Evolutionary conservation across 176 grass and related monocot species (phyloP), one percentile per base, ranked within the genome.

Genomic region (Calamus simplicifolius): DNA sequence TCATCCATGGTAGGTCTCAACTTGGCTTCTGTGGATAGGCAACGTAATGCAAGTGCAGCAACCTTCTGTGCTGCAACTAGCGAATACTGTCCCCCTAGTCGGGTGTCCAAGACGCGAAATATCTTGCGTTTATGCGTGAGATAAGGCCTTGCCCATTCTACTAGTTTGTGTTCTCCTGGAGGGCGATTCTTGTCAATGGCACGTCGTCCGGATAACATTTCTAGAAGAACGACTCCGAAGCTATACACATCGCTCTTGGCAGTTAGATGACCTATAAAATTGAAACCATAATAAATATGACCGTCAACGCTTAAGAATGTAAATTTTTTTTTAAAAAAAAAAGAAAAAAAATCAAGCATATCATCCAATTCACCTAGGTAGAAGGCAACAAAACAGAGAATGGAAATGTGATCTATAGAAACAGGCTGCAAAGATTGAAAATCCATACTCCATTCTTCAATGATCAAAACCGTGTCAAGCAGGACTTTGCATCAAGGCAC

Each of bases 121-220:
- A 92, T 92, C 75, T 92, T 92, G 76, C 88, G 83, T 65, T 87
- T 92, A 27, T 92, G 76, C 25, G 79, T 78, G 61, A 92, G 79
- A 59, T 83, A 78, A 26, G 88, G 88, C 8, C 83, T 54, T 56
- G 88, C 76, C 88, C 88, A 87, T 60, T 92, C 80, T 5, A 92
- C 88, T 35, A 92, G 88, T 49, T 87, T 92, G 58, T 92, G 88
- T 59, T 92, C 83, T 2, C 64, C 88, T 18, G 80, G 76, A 12
- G 88, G 88, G 2, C 69, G 65, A 57, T 92, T 92, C 59, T 92
- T 83, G 80, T 92, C 88, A 23, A 87, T 77, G 27, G 88, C 79
- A 0, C 88, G 88, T 2, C 83, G 83, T 18, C 88, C 83, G 6
- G 82, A 82, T 51, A 91, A n/a, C 75, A 86, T 76, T 72, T 86